Evolutionary conservation across 2,329 filamentous ascomycete genomes (phyloP).

Genomic region (Colletotrichum shisoi): DNA sequence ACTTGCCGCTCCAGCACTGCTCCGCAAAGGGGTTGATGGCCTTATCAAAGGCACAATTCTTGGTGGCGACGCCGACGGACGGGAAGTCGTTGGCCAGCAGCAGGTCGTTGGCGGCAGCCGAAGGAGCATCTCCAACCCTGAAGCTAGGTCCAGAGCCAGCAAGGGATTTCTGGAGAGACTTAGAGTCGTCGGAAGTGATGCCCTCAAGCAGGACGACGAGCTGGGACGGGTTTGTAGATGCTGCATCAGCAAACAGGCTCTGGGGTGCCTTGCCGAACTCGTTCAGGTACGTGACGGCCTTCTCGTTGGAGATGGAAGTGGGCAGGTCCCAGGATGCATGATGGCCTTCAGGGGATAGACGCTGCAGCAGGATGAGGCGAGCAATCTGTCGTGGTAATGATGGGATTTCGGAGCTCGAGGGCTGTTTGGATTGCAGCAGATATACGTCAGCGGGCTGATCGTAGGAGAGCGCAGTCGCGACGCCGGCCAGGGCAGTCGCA

Average conservation of each 20-base stretch:
- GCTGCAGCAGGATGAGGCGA: constrained; percentile 66
- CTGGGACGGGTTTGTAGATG: constrained; percentile 56
- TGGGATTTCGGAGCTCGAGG: constrained; percentile 48
- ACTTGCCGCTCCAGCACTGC: constrained; percentile 56
- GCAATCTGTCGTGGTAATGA: constrained; percentile 62
- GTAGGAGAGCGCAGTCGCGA: constrained; percentile 48
- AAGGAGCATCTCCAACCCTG: constrained; percentile 57
- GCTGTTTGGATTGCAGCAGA: constrained; percentile 54
- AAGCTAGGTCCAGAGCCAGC: constrained; percentile 57
- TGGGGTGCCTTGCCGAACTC: constrained; percentile 63
- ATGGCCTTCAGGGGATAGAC: constrained; percentile 58
- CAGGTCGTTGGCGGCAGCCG: constrained; percentile 52
- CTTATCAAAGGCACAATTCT: constrained; percentile 51
- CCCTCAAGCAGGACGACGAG: constrained; percentile 68
- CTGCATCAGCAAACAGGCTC: constrained; percentile 59
- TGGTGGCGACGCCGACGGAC: constrained; percentile 48
- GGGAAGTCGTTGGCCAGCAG: constrained; percentile 55
- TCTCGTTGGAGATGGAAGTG: constrained; percentile 53
- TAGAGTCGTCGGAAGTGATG: constrained; percentile 56
- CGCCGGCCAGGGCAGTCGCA: constrained; percentile 50
- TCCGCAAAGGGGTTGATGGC: constrained; percentile 54
- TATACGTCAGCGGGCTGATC: constrained; percentile 61
- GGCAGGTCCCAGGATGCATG: constrained; percentile 59
- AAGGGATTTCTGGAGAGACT: constrained; percentile 54
- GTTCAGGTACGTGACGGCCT: constrained; percentile 65